phyloP scores from a whole-genome alignment of 306 rosid species.

The Cotoneaster glaucophyllus region DNA sequence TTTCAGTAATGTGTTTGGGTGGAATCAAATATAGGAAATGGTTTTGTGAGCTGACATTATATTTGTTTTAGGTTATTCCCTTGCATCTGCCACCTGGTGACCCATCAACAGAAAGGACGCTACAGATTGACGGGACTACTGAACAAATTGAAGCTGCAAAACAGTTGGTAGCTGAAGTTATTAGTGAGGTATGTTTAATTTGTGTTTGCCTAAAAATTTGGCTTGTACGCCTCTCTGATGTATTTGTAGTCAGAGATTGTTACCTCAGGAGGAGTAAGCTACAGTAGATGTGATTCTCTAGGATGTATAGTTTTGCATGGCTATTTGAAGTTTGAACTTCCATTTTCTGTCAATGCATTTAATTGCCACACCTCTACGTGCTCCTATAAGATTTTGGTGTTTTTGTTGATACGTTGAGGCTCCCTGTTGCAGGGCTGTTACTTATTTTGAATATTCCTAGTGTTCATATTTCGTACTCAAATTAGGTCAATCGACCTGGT shows the following conservation, averaged over 20 bases:
- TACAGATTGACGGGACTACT: conserved; percentile 80
- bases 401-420: neutral
- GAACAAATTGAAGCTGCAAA: conserved; percentile 92
- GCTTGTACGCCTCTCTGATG: conserved; percentile 3
- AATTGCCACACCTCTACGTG: neutral
- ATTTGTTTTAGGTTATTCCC: conserved; percentile 70
- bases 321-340: neutral
- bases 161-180: conserved; percentile 72
- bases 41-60: neutral
- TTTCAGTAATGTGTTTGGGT: neutral
- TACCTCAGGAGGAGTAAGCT: neutral
- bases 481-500: neutral
- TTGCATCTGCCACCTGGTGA: conserved; percentile 98
- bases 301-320: neutral
- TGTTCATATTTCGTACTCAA: neutral
- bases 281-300: neutral
- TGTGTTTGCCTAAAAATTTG: conserved; percentile 20
- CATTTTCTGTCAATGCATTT: neutral
- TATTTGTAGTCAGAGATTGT: neutral
- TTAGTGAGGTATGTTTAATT: conserved; percentile 69
- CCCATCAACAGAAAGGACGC: conserved; percentile 69
- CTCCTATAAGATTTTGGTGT: neutral
- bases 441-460: neutral
- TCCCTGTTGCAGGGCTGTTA: neutral
- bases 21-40: neutral